Evolutionary conservation across 2,329 filamentous ascomycete species (phyloP).

Genomic region (Gaeumannomyces tritici): DNA sequence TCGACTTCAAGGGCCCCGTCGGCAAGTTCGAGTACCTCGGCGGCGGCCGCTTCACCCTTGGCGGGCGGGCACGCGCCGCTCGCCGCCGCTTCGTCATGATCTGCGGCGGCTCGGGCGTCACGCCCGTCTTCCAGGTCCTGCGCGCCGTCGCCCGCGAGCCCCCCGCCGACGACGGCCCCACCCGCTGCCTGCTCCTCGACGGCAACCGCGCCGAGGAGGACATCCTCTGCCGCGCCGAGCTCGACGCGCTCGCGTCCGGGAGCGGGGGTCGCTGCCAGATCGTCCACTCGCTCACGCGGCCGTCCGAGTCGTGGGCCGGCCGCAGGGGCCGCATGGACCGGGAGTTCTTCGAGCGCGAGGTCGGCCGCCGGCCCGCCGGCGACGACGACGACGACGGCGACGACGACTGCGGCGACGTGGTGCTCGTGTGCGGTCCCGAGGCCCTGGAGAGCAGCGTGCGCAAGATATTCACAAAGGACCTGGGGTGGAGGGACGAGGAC

Average conservation of each 20-base stretch:
- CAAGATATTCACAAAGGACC: constrained; percentile 31
- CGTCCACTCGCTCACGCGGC: constrained; percentile 59
- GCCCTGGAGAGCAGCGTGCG: constrained; percentile 61
- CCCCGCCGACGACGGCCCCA: constrained; percentile 48
- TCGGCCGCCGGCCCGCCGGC: constrained; percentile 21
- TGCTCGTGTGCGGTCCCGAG: constrained; percentile 71
- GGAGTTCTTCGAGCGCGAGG: constrained; percentile 51
- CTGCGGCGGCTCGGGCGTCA: constrained; percentile 81
- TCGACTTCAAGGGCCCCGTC: constrained; percentile 82
- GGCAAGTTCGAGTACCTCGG: constrained; percentile 78
- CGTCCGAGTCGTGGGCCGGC: constrained; percentile 57
- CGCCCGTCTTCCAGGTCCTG: constrained; percentile 81
- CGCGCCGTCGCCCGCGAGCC: constrained; percentile 64
- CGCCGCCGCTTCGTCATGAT: constrained; percentile 76
- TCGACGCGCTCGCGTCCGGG: constrained; percentile 51
- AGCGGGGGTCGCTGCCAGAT: constrained; percentile 51
- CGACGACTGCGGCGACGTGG: constrained; percentile 42
- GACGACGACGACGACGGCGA: not conserved
- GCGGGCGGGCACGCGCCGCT: constrained; percentile 40
- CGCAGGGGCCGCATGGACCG: constrained; percentile 56
- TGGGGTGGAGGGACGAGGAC: constrained; percentile 66
- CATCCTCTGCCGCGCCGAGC: constrained; percentile 67
- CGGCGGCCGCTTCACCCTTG: constrained; percentile 52
- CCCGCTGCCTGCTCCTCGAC: constrained; percentile 63
- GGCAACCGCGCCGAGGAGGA: constrained; percentile 72